These are phyloP conservation scores for Aspergillus sp. DNA, from an alignment of 2,329 filamentous ascomycete genomes.

Conservation along the genomic window DNA sequence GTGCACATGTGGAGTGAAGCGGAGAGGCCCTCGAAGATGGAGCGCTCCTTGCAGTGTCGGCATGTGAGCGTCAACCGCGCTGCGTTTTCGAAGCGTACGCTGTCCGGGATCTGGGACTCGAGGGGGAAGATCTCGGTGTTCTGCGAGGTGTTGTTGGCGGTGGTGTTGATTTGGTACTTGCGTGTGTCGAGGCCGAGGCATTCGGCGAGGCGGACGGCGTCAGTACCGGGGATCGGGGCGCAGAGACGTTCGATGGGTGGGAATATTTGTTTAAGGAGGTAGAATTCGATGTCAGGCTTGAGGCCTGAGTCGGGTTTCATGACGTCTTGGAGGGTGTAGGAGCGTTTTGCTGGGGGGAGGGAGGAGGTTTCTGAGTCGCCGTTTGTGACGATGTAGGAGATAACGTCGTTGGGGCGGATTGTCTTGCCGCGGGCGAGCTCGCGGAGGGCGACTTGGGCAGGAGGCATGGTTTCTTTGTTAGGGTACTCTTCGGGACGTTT, in stretches of 20 bases:
- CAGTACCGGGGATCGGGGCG: constrained; percentile 91
- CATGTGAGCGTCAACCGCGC: constrained; percentile 77
- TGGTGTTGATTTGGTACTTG: constrained; percentile 77
- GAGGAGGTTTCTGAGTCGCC: constrained; percentile 65
- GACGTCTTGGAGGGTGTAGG: constrained; percentile 83
- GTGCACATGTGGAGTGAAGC: constrained; percentile 64
- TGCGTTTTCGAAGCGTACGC: constrained; percentile 84
- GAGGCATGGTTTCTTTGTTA: constrained; percentile 92
- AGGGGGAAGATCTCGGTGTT: constrained; percentile 82
- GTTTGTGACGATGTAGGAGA: constrained; percentile 88
- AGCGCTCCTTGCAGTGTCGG: constrained; percentile 73
- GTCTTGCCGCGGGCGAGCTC: constrained; percentile 85
- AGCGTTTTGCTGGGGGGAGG: constrained; percentile 77
- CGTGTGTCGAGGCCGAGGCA: constrained; percentile 89
- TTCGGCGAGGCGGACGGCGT: constrained; percentile 85
- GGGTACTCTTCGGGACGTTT: constrained; percentile 93
- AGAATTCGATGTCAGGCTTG: constrained; percentile 93
- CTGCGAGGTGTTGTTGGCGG: constrained; percentile 55
- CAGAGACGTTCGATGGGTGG: constrained; percentile 97
- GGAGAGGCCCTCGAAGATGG: constrained; percentile 76
- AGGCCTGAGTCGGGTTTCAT: constrained; percentile 75
- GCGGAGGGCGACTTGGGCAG: constrained; percentile 91
- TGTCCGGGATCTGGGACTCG: constrained; percentile 91
- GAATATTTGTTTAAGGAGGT: constrained; percentile 97
- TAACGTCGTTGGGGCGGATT: constrained; percentile 91